Evolutionary conservation across 2,329 filamentous ascomycete genomes (phyloP), one percentile per base, ranked within the genome.

Genomic region (Cordyceps militaris): DNA sequence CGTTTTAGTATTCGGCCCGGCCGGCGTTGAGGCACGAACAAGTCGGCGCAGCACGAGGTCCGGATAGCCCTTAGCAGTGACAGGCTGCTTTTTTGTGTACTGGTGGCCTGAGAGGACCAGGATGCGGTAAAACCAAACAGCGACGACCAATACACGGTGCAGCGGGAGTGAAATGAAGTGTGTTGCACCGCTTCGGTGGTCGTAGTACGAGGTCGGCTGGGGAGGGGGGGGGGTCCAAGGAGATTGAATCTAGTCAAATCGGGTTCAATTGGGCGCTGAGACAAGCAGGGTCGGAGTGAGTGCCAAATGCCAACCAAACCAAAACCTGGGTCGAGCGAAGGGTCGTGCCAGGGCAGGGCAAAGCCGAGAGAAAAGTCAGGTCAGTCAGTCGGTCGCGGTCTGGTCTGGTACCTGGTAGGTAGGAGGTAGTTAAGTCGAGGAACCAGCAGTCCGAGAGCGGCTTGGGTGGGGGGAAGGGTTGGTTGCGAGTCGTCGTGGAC

Each of bases 31-130:
- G 38, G 36, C 14, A n/a, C n/a, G 50, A 52, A 23, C 10, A 42
- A 52, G 36, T 42, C 36, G 49, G 49, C 34, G 36, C 49, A 52
- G 49, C 36, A 52, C 49, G n/a, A 52, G 49, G 49, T 43, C 36
- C 36, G n/a, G 38, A 54, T 43, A 44, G 28, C 51, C 38, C 40
- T 19, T 38, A 44, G 28, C 26, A 54, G 36, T 36, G 16, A 26
- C 24, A 42, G 24, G n/a, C 24, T 23, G 9, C 30, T 51, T 24
- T 30, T n/a, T n/a, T n/a, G n/a, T n/a, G n/a, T n/a, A n/a, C n/a
- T n/a, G n/a, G n/a, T n/a, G n/a, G n/a, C n/a, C n/a, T n/a, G n/a
- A n/a, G n/a, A n/a, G n/a, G n/a, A n/a, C n/a, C n/a, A n/a, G n/a
- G n/a, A n/a, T n/a, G n/a, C n/a, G n/a, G n/a, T n/a, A n/a, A n/a